Evolutionary conservation across 257 asterid species (phyloP).

Genomic region (Penstemon newberryi): DNA sequence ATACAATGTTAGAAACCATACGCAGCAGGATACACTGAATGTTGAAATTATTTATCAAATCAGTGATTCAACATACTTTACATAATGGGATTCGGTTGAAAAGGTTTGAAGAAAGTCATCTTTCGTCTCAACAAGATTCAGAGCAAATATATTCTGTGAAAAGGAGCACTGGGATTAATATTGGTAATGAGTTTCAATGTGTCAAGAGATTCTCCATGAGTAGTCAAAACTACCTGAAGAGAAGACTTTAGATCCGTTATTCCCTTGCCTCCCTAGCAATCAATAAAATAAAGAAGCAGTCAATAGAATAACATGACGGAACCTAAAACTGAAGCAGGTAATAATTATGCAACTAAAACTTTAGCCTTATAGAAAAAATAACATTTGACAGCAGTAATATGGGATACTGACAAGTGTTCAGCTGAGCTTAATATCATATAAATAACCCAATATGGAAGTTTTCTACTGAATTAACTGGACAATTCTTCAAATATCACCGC

Average conservation of each 20-base stretch:
- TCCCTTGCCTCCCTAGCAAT: conserved; percentile 86
- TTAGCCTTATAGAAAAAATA: conserved; percentile 14
- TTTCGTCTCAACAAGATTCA: conserved; percentile 75
- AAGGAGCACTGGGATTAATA: conserved; percentile 14
- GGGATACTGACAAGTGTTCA: neutral
- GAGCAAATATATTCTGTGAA: conserved; percentile 80
- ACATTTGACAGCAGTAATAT: conserved; percentile 4
- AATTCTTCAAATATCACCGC: neutral
- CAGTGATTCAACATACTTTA: conserved; percentile 55
- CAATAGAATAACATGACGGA: conserved; percentile 26
- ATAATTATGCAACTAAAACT: conserved; percentile 15
- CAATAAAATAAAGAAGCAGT: conserved; percentile 23
- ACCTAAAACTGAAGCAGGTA: conserved; percentile 20
- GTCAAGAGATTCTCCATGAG: conserved; percentile 3
- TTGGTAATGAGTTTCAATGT: conserved; percentile 21
- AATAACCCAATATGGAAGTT: conserved; percentile 11
- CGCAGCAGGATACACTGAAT: conserved; percentile 17
- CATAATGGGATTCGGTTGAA: conserved; percentile 57
- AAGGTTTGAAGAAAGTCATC: conserved; percentile 80
- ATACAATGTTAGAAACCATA: conserved; percentile 15
- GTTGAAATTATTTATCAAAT: neutral
- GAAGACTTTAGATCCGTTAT: conserved; percentile 78
- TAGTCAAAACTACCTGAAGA: conserved; percentile 60
- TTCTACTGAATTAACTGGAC: neutral
- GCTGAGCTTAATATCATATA: conserved; percentile 6